Evolutionary conservation across 2,329 filamentous ascomycete genomes (phyloP).

Genomic region (Ophiostoma ips): DNA sequence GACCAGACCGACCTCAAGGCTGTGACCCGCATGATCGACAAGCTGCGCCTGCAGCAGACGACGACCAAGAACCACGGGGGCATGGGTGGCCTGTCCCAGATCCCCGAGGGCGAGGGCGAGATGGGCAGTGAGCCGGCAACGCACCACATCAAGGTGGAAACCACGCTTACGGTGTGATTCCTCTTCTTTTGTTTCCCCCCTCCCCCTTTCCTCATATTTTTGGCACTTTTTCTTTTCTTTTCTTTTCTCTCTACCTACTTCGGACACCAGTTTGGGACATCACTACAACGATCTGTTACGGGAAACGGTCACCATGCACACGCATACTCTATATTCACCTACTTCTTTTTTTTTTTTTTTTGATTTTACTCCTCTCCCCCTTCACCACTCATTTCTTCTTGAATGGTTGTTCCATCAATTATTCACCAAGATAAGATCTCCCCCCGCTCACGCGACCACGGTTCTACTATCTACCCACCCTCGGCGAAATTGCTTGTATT

Average conservation of each 20-base stretch:
- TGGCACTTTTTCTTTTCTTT: neutral
- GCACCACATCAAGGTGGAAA: constrained; percentile 23
- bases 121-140: constrained; percentile 24
- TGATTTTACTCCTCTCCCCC: no score
- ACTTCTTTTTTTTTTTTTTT: neutral
- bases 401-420: neutral
- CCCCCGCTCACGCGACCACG: constrained; percentile 8
- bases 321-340: neutral
- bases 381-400: neutral
- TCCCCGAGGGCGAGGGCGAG: constrained; percentile 44
- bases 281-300: constrained; percentile 2
- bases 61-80: constrained; percentile 6
- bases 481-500: neutral
- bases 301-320: constrained; percentile 4
- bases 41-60: constrained; percentile 35
- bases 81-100: constrained; percentile 38
- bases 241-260: constrained; percentile 1
- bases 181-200: neutral
- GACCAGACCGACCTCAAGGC: constrained; percentile 66
- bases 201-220: neutral
- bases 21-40: constrained; percentile 73
- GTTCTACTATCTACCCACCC: neutral
- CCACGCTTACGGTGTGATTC: constrained; percentile 20
- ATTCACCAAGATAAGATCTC: constrained; percentile 5
- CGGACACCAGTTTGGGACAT: neutral